A percentile compares a stretch with the other conserved stretches of the same genome.
phyloP scores from a whole-genome alignment of 2,329 filamentous ascomycete genomes.

The Neonectria hederae region DNA sequence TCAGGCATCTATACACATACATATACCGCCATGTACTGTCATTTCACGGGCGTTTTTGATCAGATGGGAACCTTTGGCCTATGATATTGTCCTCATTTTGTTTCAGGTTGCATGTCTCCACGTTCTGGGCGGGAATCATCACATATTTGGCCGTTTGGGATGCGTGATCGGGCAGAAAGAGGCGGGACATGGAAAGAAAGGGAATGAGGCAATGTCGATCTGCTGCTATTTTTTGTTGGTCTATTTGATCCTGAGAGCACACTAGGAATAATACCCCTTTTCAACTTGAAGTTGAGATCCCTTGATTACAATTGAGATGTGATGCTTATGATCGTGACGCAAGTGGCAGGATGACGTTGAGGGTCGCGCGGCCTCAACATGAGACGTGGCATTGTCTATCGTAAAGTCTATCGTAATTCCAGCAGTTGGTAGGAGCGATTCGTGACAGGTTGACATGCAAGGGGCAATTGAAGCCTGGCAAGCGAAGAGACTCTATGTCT shows the following conservation, averaged over 20 bases:
- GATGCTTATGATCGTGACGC: neutral
- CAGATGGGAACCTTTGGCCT: constrained; percentile 7
- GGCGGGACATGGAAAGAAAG: constrained; percentile 13
- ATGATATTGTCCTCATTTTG: constrained; percentile 8
- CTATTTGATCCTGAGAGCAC: constrained; percentile 39
- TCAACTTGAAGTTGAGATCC: constrained; percentile 19
- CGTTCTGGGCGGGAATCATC: constrained; percentile 16
- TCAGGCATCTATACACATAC: constrained; percentile 34
- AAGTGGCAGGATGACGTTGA: neutral
- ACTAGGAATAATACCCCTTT: constrained; percentile 44
- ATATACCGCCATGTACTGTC: constrained; percentile 28
- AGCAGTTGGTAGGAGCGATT: too few species aligned
- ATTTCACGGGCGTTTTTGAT: constrained; percentile 29
- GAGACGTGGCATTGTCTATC: too few species aligned
- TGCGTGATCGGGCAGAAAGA: constrained; percentile 21
- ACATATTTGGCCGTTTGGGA: constrained; percentile 18
- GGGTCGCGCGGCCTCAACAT: too few species aligned
- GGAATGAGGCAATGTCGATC: constrained; percentile 28
- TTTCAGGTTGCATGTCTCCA: constrained; percentile 23
- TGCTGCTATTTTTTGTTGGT: constrained; percentile 34
- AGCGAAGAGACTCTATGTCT: too few species aligned
- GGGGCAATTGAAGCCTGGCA: too few species aligned
- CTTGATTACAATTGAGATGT: neutral
- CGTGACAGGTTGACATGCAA: neutral
- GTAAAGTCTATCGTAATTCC: too few species aligned